Evolutionary conservation across 2,329 filamentous ascomycete genomes (phyloP).

Genomic region (Akanthomyces dipterigenus): DNA sequence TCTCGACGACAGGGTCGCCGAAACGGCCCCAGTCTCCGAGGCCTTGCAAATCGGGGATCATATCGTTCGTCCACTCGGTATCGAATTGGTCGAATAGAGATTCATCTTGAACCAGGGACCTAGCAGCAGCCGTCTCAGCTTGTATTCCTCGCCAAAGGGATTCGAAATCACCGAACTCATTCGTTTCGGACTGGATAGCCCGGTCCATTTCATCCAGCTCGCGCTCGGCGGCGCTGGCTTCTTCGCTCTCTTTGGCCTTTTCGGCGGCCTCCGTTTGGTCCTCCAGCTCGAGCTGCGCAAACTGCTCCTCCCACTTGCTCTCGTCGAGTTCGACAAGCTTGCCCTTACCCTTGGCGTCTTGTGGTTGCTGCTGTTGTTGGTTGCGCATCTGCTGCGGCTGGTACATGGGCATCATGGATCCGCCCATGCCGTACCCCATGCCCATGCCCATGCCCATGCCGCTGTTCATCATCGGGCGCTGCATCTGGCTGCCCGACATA

Average conservation of each 20-base stretch:
- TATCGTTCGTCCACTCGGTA: slow-evolving; percentile 65
- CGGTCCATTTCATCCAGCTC: slow-evolving; percentile 84
- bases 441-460: slow-evolving; percentile 48
- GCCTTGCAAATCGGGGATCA: slow-evolving; percentile 51
- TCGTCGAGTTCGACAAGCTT: slow-evolving; percentile 94
- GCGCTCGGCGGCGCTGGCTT: slow-evolving; percentile 65
- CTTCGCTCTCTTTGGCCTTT: slow-evolving; percentile 53
- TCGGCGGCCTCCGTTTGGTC: slow-evolving; percentile 48
- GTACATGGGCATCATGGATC: slow-evolving; percentile 49
- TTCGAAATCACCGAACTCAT: slow-evolving; percentile 82
- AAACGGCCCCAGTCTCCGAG: slow-evolving; percentile 59
- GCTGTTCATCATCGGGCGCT: slow-evolving; percentile 56
- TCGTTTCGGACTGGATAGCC: slow-evolving; percentile 59
- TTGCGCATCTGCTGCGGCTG: slow-evolving; percentile 36
- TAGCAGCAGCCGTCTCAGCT: slow-evolving; percentile 64
- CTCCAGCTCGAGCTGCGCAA: slow-evolving; percentile 75
- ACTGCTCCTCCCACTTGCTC: slow-evolving; percentile 92
- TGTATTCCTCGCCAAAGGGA: slow-evolving; percentile 79
- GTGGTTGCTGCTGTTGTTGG: slow-evolving; percentile 34
- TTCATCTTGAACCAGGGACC: slow-evolving; percentile 62
- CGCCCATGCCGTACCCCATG: slow-evolving; percentile 34
- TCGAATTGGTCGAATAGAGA: slow-evolving; percentile 62
- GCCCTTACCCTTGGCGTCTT: slow-evolving; percentile 69
- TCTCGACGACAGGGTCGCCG: slow-evolving; percentile 71
- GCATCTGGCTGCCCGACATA: slow-evolving; percentile 38